Evolutionary conservation across 108 stramenopile species (phyloP).

Genomic region (Discostella stelligeroides): DNA sequence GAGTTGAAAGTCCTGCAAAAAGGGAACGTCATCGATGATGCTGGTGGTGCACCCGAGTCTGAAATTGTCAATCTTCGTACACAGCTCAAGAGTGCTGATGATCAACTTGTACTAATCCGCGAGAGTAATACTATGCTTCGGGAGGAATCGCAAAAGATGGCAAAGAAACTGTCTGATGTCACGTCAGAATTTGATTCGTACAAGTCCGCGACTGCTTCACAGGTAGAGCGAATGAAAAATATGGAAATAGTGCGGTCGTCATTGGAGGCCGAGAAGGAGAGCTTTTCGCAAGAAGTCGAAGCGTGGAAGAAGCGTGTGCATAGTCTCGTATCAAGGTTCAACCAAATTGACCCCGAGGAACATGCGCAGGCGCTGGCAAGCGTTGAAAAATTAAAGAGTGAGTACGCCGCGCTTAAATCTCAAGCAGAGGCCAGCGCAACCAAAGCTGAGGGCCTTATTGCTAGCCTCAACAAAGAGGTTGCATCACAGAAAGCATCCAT

Average conservation of each 20-base stretch:
- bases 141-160: slow-evolving; percentile 59
- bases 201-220: slow-evolving; percentile 56
- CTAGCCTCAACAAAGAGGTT: slow-evolving; percentile 69
- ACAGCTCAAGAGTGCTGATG: slow-evolving; percentile 62
- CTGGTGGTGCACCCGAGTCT: slow-evolving; percentile 16
- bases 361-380: slow-evolving; percentile 68
- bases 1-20: slow-evolving; percentile 64
- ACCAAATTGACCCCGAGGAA: slow-evolving; percentile 90
- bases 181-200: slow-evolving; percentile 47
- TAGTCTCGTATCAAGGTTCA: slow-evolving; percentile 83
- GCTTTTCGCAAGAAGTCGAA: slow-evolving; percentile 75
- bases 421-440: slow-evolving; percentile 65
- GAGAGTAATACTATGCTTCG: slow-evolving; percentile 84
- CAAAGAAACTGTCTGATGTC: slow-evolving; percentile 37
- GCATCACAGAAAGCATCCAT: slow-evolving; percentile 51
- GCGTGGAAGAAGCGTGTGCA: slow-evolving; percentile 88
- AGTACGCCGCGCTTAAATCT: slow-evolving; percentile 50
- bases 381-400: slow-evolving; percentile 57
- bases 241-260: slow-evolving; percentile 69
- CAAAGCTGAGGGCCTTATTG: slow-evolving; percentile 63
- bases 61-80: slow-evolving; percentile 25
- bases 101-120: slow-evolving; percentile 69
- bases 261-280: slow-evolving; percentile 78
- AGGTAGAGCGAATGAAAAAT: slow-evolving; percentile 43
- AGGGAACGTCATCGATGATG: slow-evolving; percentile 22